Evolutionary conservation across 1,139 yeast species (phyloP), one percentile per base, ranked within the genome.

Genomic region (Wickerhamiella pararugosa): DNA sequence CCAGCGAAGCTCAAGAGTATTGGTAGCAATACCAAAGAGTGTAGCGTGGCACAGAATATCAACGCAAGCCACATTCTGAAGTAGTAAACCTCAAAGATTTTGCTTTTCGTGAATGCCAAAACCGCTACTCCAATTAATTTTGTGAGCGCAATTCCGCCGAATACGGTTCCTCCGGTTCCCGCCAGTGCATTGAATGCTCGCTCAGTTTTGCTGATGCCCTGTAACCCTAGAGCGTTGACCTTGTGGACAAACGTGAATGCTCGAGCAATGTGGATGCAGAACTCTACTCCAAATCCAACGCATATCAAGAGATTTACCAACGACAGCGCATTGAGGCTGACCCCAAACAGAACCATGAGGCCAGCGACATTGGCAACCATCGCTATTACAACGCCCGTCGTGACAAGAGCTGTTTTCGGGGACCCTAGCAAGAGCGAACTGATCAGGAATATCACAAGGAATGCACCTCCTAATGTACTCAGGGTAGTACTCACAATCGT

Each of bases 11-110:
- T 70, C 37, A 87, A 65, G 27, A 79, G 57, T 3, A 83, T 73
- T 0, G 98, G 98, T 41, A 87, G 64, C 45, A 87, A 73, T 34
- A 81, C 69, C 43, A 90, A 67, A 1, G 93, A 74, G 56, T 87
- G 96, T 1, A 79, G 50, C 0, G 87, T 76, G 1, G 94, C 94
- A 42, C 82, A 66, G 2, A 79, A 50, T 7, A 90, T 79, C 49
- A 90, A 66, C 1, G 84, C 67, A n/a, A 82, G 65, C 97, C 97
- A 90, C 96, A 90, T 86, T 47, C 95, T 64, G 67, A 90, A 90
- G 57, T 90, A 90, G 59, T 83, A 90, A 1, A 90, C 74, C 50
- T 86, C 93, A 58, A 87, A 90, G 31, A 90, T 87, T 60, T 80
- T 76, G 29, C 94, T 81, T 47, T 73, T 65, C 0, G 97, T 83